phyloP scores from a whole-genome alignment of 805 yeast genomes.

The Lachancea cidri region DNA sequence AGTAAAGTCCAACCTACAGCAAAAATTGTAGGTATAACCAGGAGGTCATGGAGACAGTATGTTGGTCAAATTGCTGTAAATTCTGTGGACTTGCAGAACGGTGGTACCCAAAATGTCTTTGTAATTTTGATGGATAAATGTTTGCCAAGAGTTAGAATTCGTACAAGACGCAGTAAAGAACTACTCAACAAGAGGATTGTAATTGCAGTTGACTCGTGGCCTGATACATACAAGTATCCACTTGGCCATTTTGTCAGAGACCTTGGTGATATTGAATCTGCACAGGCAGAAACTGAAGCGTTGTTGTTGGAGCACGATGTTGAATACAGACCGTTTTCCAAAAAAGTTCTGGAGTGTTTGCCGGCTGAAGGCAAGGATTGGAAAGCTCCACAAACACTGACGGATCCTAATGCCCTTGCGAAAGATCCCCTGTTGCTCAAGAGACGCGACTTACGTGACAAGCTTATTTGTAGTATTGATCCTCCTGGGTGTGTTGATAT shows the following conservation, averaged over 20 bases:
- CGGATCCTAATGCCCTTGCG: conserved; percentile 48
- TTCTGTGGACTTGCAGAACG: conserved; percentile 54
- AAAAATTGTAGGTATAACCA: conserved; percentile 76
- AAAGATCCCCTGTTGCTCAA: conserved; percentile 44
- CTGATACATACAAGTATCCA: conserved; percentile 74
- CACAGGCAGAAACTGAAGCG: conserved; percentile 95
- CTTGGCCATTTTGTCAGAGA: conserved; percentile 91
- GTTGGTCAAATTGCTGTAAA: conserved; percentile 89
- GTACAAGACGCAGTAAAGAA: conserved; percentile 80
- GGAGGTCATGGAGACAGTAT: conserved; percentile 92
- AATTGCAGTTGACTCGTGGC: conserved; percentile 91
- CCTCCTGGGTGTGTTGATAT: conserved; percentile 99
- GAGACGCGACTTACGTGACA: conserved; percentile 82
- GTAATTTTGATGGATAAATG: conserved; percentile 85
- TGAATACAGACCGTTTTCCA: conserved; percentile 92
- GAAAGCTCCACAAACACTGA: conserved; percentile 70
- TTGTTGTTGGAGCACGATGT: conserved; percentile 90
- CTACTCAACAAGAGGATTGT: conserved; percentile 87
- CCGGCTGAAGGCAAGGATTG: conserved; percentile 93
- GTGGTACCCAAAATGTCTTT: conserved; percentile 72
- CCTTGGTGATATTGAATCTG: conserved; percentile 85
- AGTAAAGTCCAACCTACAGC: conserved; percentile 83
- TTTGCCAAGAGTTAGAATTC: conserved; percentile 79
- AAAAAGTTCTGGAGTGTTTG: conserved; percentile 83
- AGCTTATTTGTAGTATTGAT: conserved; percentile 90